Percentiles rank a stretch among this genome's conserved stretches.
These are phyloP conservation scores for Endogone sp. DNA, from an alignment of 192 early-diverging fungal genomes.

Conservation along the genomic window DNA sequence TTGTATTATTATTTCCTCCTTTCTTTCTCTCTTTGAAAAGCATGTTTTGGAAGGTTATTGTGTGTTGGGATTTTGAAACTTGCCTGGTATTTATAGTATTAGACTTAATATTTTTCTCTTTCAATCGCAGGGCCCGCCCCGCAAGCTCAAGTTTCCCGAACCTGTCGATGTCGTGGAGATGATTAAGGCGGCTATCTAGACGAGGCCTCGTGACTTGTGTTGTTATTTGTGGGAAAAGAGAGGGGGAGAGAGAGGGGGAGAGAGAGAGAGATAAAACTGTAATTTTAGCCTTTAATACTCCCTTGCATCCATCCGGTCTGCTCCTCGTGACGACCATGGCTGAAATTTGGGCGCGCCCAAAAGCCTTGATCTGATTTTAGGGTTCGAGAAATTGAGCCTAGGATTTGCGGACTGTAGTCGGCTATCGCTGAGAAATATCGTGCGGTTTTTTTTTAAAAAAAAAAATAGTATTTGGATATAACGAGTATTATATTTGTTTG, in stretches of 20 bases:
- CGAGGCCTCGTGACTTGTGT: not conserved
- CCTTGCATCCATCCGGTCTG: not conserved
- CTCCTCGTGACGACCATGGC: not conserved
- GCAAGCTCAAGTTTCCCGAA: constrained; percentile 4
- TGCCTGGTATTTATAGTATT: too few species aligned
- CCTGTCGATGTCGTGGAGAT: not conserved
- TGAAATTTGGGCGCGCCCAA: not conserved
- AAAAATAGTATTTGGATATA: too few species aligned
- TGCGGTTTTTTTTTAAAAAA: too few species aligned
- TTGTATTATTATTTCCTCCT: too few species aligned
- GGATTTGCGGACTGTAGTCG: too few species aligned
- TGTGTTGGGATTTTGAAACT: too few species aligned
- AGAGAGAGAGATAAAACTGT: not conserved
- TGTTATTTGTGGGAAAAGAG: too few species aligned
- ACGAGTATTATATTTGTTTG: too few species aligned
- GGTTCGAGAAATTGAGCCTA: not conserved
- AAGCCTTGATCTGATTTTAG: not conserved
- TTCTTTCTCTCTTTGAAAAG: too few species aligned
- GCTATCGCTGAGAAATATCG: too few species aligned
- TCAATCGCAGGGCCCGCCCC: not conserved
- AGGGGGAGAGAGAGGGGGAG: not conserved
- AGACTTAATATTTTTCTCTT: not conserved
- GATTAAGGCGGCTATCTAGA: not conserved
- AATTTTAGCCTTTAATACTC: not conserved
- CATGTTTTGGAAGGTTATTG: too few species aligned